These are phyloP conservation scores for Bigelowiella natans DNA, from an alignment of 78 protist genomes.

Conservation along the genomic window DNA sequence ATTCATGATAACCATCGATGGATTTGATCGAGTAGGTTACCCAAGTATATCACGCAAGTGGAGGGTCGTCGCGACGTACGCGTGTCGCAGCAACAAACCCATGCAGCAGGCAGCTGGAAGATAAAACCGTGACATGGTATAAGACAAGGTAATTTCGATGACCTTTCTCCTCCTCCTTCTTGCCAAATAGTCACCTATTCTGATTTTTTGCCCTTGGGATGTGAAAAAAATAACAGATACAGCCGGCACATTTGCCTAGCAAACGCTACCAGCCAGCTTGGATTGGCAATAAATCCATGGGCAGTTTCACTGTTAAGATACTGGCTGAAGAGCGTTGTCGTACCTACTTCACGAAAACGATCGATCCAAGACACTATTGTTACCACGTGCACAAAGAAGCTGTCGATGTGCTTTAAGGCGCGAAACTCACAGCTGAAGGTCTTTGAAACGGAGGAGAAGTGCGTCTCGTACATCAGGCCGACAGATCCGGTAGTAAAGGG, in stretches of 20 bases:
- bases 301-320: not conserved
- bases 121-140: not conserved
- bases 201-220: too few species aligned
- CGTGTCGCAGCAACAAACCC: not conserved
- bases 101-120: not conserved
- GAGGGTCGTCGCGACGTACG: not conserved
- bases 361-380: not conserved
- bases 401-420: not conserved
- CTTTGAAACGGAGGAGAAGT: too few species aligned
- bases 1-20: too few species aligned
- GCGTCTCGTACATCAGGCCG: too few species aligned
- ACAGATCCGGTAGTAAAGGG: too few species aligned
- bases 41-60: too few species aligned
- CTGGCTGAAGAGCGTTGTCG: not conserved
- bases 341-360: not conserved
- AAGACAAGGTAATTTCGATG: not conserved
- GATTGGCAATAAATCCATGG: not conserved
- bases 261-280: not conserved
- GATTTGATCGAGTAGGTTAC: too few species aligned
- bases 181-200: too few species aligned
- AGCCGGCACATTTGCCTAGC: not conserved
- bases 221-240: too few species aligned
- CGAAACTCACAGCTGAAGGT: too few species aligned
- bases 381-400: not conserved
- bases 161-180: too few species aligned